Evolutionary conservation across 2,329 filamentous ascomycete genomes (phyloP).

Genomic region (Juglanconis sp.): DNA sequence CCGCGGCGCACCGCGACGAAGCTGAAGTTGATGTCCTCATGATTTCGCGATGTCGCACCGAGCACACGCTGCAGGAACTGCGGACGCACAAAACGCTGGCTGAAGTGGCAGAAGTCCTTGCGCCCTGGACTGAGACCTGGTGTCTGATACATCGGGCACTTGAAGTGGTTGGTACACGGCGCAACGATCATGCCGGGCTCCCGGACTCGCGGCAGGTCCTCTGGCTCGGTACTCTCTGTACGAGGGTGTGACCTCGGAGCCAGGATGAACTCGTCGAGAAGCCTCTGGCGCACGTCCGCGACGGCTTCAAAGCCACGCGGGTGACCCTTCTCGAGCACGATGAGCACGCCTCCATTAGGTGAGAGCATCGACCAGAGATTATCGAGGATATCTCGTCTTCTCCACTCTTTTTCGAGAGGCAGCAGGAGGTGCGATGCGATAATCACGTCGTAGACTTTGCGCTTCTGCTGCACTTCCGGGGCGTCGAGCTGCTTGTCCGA

Average conservation of each 20-base stretch:
- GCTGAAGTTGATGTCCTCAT: slow-evolving; percentile 88
- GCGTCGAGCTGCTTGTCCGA: slow-evolving; percentile 59
- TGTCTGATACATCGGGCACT: slow-evolving; percentile 82
- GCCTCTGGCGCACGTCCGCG: slow-evolving; percentile 74
- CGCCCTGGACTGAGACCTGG: slow-evolving; percentile 69
- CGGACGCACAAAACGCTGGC: slow-evolving; percentile 83
- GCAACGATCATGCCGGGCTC: slow-evolving; percentile 65
- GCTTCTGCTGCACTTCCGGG: slow-evolving; percentile 48
- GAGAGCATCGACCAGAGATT: slow-evolving; percentile 88
- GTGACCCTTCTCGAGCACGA: slow-evolving; percentile 87
- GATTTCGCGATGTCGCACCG: slow-evolving; percentile 66
- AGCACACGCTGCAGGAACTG: slow-evolving; percentile 76
- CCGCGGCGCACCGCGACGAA: slow-evolving; percentile 85
- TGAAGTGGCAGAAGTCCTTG: slow-evolving; percentile 89
- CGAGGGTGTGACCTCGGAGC: slow-evolving; percentile 46
- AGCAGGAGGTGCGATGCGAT: slow-evolving; percentile 84
- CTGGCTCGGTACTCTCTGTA: slow-evolving; percentile 40
- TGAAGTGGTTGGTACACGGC: slow-evolving; percentile 82
- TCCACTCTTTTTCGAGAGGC: slow-evolving; percentile 69
- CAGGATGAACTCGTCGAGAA: slow-evolving; percentile 73
- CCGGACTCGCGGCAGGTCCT: slow-evolving; percentile 38
- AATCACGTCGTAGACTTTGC: slow-evolving; percentile 85
- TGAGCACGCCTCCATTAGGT: slow-evolving; percentile 78
- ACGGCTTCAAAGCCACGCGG: slow-evolving; percentile 90
- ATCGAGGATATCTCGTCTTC: slow-evolving; percentile 75